Base-by-base conservation (phyloP, 2,329 filamentous ascomycete genomes). In the Cladosporium sp. region DNA sequence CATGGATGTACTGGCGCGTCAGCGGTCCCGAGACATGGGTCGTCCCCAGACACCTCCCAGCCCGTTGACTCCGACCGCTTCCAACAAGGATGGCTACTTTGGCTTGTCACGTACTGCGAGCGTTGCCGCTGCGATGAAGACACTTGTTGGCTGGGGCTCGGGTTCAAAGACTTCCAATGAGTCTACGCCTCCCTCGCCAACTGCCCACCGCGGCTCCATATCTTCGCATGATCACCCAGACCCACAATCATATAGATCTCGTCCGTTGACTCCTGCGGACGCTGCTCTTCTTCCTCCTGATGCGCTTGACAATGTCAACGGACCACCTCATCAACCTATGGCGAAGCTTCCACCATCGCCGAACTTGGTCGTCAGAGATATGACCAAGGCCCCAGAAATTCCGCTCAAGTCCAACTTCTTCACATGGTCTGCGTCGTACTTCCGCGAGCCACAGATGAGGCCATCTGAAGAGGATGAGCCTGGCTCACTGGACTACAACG, bases 371-470 rank as follows among this genome's bases (percentile, higher is more conserved):
- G 82, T 87, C 60, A 86, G 89, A 66, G 84, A 88, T 67, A 76
- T 87, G 34, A 82, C 84, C 0, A 81, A 87, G 63, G 72, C 82
- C 11, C 90, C 91, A 1, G 79, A 78, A 14, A 85, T 98, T 32
- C 95, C 95, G 1, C 78, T 99, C 21, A 86, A 86, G 67, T 97
- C 93, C 76, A 89, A 86, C 10, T 96, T 98, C 78, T 84, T 97
- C 69, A 92, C 97, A 69, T 99, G 94, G 93, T 97, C 93, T 4
- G 93, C 95, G 54, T 94, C 88, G 78, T 98, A 99, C 77, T 99
- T 98, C 84, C 92, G 93, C 34, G 93, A 98, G 78, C 95, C 95
- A 36, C 95, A 99, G 79, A 98, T 99, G 95, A 96, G 95, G 76
- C 90, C 92, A 3, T 93, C 91, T 66, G 95, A 99, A 77, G 92